A percentile compares a stretch with the other conserved stretches of the same genome.
Evolutionary conservation across 2,329 filamentous ascomycete species (phyloP).

Genomic region (Sphaerostilbella broomeana): DNA sequence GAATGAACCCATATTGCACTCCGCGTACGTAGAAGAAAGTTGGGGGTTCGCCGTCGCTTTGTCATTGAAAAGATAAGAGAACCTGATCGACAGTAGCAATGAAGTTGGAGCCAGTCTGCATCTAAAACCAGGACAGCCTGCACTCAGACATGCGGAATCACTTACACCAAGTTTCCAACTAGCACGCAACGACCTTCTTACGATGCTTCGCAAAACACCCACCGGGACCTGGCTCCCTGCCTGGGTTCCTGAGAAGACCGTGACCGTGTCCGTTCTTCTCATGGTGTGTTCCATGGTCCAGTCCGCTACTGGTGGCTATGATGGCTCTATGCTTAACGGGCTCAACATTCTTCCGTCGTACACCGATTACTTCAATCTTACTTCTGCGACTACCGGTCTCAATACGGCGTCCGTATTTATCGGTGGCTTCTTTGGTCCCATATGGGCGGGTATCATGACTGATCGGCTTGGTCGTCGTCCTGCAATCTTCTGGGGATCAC

Average conservation of each 20-base stretch:
- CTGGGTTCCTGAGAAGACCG: constrained; percentile 38
- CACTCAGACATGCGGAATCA: too few species aligned
- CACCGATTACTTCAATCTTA: constrained; percentile 49
- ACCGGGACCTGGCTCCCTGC: constrained; percentile 43
- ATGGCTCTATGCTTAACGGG: constrained; percentile 49
- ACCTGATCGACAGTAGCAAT: too few species aligned
- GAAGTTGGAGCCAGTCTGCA: too few species aligned
- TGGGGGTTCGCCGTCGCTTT: too few species aligned
- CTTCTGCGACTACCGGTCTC: constrained; percentile 43
- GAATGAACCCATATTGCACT: too few species aligned
- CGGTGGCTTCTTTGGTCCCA: constrained; percentile 39
- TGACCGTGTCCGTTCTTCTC: constrained; percentile 32
- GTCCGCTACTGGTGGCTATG: constrained; percentile 32
- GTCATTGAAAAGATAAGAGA: too few species aligned
- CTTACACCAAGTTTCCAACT: background rate
- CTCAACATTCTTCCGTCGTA: constrained; percentile 52
- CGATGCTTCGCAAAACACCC: constrained; percentile 13
- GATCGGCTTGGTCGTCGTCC: constrained; percentile 22
- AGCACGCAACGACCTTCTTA: background rate
- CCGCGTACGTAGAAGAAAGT: too few species aligned
- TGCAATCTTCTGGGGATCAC: constrained; percentile 22
- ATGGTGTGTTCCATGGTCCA: constrained; percentile 39
- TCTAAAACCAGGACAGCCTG: too few species aligned
- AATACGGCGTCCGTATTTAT: constrained; percentile 52
- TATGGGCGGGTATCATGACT: constrained; percentile 35